Evolutionary conservation across 1,284 basidiomycete species (phyloP), one percentile per base, ranked within the genome.

Genomic region (Apiotrichum gamsii): DNA sequence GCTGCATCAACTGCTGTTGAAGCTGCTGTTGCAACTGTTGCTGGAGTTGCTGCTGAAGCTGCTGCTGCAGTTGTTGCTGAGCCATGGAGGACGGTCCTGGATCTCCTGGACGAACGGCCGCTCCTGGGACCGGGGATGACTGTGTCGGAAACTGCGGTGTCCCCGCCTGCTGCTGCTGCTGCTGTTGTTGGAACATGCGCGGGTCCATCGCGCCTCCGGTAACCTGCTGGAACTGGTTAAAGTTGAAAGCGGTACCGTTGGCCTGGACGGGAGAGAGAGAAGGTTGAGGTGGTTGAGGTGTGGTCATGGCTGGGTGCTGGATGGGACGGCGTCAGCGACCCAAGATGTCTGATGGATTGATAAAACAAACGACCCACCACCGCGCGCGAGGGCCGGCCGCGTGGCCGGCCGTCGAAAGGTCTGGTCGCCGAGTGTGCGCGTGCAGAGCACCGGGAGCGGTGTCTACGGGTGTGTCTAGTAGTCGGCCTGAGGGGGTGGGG

Each of bases 61-160:
- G 47, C 40, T 42, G 40, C 6, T 14, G 20, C 37, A 38, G 36
- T 15, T 38, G 43, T 21, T 45, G 43, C 38, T 39, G 45, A 5
- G 57, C 52, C 51, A 62, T 54, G 25, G 61, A 58, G 2, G 55
- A 56, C 6, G 60, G 60, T 11, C 62, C 62, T n/a, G 62, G 60
- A 43, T 57, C 60, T 35, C 58, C 60, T 29, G 44, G 47, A 10
- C 52, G 49, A 15, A 54, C 59, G 14, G 54, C 47, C 4, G 51
- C 46, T 19, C 56, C 59, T 8, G 55, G 52, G 18, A 57, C 46
- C 18, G 57, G 35, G 9, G 57, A 56, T 5, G 44, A 54, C 49
- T 16, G 56, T 45, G 49, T 30, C 25, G 37, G 16, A 19, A 47
- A 44, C 41, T 50, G 49, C n/a, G n/a, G n/a, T n/a, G n/a, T n/a